A percentile compares a stretch with the other conserved stretches of the same genome.
Evolutionary conservation across 2,329 filamentous ascomycete species (phyloP).

Genomic region (Aspergillus tamarii): DNA sequence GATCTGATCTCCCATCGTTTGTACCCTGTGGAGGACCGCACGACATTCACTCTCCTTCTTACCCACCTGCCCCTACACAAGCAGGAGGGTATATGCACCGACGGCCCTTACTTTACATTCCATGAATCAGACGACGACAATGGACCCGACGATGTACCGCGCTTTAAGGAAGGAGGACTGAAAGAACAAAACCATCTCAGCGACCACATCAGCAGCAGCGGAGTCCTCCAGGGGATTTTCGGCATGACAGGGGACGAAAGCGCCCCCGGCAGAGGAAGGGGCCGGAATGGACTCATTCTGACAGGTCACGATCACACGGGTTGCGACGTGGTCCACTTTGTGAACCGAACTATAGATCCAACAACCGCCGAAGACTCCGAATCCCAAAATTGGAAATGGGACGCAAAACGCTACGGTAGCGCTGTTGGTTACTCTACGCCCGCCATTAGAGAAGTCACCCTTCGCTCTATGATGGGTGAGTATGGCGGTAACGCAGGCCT

Average conservation of each 20-base stretch:
- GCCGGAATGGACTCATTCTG: conserved; percentile 76
- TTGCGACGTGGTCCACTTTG: conserved; percentile 85
- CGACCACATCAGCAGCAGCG: conserved; percentile 65
- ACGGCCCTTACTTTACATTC: conserved; percentile 81
- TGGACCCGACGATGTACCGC: conserved; percentile 50
- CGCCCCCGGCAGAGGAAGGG: conserved; percentile 64
- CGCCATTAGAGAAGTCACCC: conserved; percentile 81
- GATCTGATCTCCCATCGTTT: conserved; percentile 61
- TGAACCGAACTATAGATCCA: conserved; percentile 59
- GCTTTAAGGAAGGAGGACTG: conserved; percentile 53
- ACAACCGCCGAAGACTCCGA: conserved; percentile 9
- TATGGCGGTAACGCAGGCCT: conserved; percentile 91
- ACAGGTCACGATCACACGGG: conserved; percentile 96
- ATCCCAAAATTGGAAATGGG: conserved; percentile 36
- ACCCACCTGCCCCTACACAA: conserved; percentile 95
- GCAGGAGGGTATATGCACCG: conserved; percentile 76
- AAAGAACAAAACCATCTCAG: conserved; percentile 92
- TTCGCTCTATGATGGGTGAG: conserved; percentile 97
- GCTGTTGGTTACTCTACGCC: conserved; percentile 15
- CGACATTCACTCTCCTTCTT: conserved; percentile 77
- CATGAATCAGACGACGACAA: conserved; percentile 68
- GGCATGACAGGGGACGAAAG: conserved; percentile 69
- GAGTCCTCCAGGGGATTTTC: conserved; percentile 82
- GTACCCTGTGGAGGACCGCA: conserved; percentile 63
- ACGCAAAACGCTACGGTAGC: conserved; percentile 35